Evolutionary conservation across 2,329 filamentous ascomycete genomes (phyloP), one percentile per base, ranked within the genome.

Genomic region (Bipolaris bicolor): DNA sequence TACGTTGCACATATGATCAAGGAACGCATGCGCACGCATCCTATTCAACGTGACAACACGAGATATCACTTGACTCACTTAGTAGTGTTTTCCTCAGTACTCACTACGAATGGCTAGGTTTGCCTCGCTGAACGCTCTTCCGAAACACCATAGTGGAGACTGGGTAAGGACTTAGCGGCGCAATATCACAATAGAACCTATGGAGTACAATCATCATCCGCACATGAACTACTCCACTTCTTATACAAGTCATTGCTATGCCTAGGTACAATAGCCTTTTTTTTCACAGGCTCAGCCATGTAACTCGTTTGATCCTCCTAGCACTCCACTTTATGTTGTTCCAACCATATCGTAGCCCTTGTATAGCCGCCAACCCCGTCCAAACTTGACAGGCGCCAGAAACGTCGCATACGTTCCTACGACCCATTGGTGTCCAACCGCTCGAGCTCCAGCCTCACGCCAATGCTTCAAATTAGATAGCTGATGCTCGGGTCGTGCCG

Each of bases 401-500:
- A 15, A 44, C 20, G 44, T 47, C 29, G 7, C 16, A 47, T 47
- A 13, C 44, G 44, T 18, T 15, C 9, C 33, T 7, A 47, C 44
- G 4, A 33, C 9, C n/a, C 29, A 46, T 46, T 10, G 4, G n/a
- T 34, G 7, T 13, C 36, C 26, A 31, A 33, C 39, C 26, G 40
- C 39, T 22, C 24, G 24, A 10, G 26, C 34, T 31, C 24, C 24
- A 40, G 22, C 5, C 37, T 31, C 36, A 34, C 20, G 31, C 18
- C 26, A 34, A 22, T 15, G 11, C 40, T 26, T 22, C n/a, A 13
- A 44, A 15, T 4, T 20, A 52, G 10, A 9, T 20, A 45, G 31
- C 31, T 15, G 16, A 22, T 18, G 26, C 20, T 44, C 49, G 49
- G 40, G 34, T 52, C 49, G 40, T 34, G 40, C 49, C 49, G 49